Evolutionary conservation across 768 basidiomycete species (phyloP), one percentile per base, ranked within the genome.

Genomic region (Leccinum variicolor): DNA sequence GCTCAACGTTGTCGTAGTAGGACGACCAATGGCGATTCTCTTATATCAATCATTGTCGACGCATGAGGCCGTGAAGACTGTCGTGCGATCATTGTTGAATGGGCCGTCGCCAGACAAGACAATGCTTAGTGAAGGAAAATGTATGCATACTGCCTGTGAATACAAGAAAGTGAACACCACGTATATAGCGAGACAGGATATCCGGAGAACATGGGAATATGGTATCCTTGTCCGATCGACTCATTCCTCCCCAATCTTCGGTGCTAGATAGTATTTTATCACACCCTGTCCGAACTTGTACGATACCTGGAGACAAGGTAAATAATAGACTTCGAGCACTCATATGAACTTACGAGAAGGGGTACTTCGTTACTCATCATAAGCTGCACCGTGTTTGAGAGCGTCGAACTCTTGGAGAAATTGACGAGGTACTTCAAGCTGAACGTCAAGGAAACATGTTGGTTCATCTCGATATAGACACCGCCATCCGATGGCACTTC

Each of bases 341-440:
- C 43, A 47, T 45, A 26, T 36, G 14, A 6, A 77, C 85, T 70
- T 48, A 92, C 92, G 55, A 96, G 80, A 50, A 96, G 77, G 3
- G 94, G 94, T 0, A 96, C 93, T 33, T 96, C 94, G 69, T 90
- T 92, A 73, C 87, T 90, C 87, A 97, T 86, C 82, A 89, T 89
- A 23, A 97, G 81, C 68, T 86, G 83, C 34, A 95, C 94, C 26
- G 78, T 82, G 61, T 77, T 79, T 14, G 85, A 82, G 39, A 99
- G 76, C 29, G 86, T 79, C 2, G 89, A 77, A 61, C 90, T 92
- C 81, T 97, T 98, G 53, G 93, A 85, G 68, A 99, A 98, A 77
- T 97, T 98, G 73, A 91, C 87, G 28, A 98, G 86, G 75, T 98
- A 99, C 74, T 98, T 98, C 65, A 98, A 79, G 31, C 92, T 94